phyloP scores from a whole-genome alignment of 257 asterid genomes.

The Anisodus tanguticus region DNA sequence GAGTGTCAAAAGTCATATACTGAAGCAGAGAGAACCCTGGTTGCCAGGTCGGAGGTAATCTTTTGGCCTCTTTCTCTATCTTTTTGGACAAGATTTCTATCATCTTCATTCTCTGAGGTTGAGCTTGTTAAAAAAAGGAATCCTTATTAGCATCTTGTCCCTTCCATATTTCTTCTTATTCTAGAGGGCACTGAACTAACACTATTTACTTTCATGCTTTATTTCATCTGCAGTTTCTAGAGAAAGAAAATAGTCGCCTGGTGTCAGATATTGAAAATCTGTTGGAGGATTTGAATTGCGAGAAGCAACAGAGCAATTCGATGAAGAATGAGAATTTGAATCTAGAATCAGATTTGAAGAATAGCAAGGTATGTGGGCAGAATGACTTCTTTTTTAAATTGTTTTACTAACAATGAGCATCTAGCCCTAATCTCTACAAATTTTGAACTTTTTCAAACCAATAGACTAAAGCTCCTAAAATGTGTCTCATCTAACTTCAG shows the following conservation, averaged over 20 bases:
- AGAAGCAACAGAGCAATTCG: slow-evolving; percentile 48
- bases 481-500: slow-evolving; percentile 43
- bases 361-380: slow-evolving; percentile 45
- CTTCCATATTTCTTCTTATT: slow-evolving; percentile 17
- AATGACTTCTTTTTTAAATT: slow-evolving; percentile 19
- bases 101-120: slow-evolving; percentile 14
- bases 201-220: neutral
- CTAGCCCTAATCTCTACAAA: neutral
- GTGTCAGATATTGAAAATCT: slow-evolving; percentile 45
- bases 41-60: slow-evolving; percentile 76
- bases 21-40: slow-evolving; percentile 61
- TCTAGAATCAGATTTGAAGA: slow-evolving; percentile 44
- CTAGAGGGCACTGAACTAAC: slow-evolving; percentile 13
- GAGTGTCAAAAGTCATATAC: slow-evolving; percentile 61
- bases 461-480: slow-evolving; percentile 1
- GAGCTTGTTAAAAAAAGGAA: slow-evolving; percentile 1
- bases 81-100: neutral
- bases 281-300: slow-evolving; percentile 47
- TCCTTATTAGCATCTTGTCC: slow-evolving; percentile 12
- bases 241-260: slow-evolving; percentile 55
- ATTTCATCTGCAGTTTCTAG: slow-evolving; percentile 51
- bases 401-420: neutral
- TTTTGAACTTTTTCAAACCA: slow-evolving; percentile 7
- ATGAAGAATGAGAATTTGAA: slow-evolving; percentile 52
- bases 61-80: slow-evolving; percentile 29